Evolutionary conservation across 1,139 yeast species (phyloP).

Genomic region (Candida sp.): DNA sequence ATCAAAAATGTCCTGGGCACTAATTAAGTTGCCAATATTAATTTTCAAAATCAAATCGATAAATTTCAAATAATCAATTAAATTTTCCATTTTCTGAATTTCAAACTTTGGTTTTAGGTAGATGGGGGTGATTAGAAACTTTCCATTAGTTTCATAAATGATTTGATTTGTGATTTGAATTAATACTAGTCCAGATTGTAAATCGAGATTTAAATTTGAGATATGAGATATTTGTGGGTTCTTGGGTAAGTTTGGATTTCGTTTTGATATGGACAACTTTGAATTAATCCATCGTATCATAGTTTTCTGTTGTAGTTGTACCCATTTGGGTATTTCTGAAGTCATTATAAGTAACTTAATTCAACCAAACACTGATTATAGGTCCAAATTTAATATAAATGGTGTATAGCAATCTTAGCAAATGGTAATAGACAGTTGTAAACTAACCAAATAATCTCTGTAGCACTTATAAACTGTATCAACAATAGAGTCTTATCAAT

Average conservation of each 20-base stretch:
- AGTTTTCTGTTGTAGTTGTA: conserved; percentile 40
- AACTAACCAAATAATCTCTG: too few species aligned
- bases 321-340: conserved; percentile 28
- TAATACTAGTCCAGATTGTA: conserved; percentile 39
- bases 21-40: conserved; percentile 49
- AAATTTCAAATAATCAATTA: conserved; percentile 54
- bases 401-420: too few species aligned
- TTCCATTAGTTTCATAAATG: conserved; percentile 19
- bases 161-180: conserved; percentile 32
- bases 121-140: conserved; percentile 31
- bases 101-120: conserved; percentile 47
- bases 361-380: too few species aligned
- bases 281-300: conserved; percentile 47
- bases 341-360: background rate
- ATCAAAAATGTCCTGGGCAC: conserved; percentile 67
- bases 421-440: too few species aligned
- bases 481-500: too few species aligned
- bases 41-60: conserved; percentile 49
- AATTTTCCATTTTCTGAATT: conserved; percentile 62
- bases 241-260: background rate
- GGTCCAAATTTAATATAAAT: too few species aligned
- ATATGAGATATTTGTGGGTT: conserved; percentile 8
- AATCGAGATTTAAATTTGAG: conserved; percentile 25
- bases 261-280: conserved; percentile 16
- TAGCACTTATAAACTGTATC: too few species aligned